Evolutionary conservation across 306 rosid genomes (phyloP).

Genomic region (Trifolium pratense): DNA sequence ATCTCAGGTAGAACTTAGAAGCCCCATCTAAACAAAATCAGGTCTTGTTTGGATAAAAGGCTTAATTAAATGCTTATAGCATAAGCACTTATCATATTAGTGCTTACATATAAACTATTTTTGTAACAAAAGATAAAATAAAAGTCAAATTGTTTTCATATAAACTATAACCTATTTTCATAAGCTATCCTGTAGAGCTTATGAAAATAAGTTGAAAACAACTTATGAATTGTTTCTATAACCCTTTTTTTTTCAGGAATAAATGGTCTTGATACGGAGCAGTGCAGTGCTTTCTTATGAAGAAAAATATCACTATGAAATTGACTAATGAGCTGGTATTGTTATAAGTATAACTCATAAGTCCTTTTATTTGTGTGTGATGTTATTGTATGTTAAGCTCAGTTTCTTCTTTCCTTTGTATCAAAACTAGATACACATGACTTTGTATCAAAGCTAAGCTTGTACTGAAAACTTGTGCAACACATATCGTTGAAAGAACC

Average conservation of each 20-base stretch:
- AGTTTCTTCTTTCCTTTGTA: slow-evolving; percentile 29
- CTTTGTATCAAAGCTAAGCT: slow-evolving; percentile 9
- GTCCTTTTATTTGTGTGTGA: slow-evolving; percentile 22
- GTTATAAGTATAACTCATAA: slow-evolving; percentile 3
- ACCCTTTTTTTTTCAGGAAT: slow-evolving; percentile 49
- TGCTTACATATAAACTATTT: no score
- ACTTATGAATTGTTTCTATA: no score
- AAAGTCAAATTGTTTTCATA: no score
- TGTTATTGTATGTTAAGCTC: slow-evolving; percentile 18
- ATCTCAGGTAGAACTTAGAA: slow-evolving; percentile 54
- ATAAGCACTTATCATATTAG: no score
- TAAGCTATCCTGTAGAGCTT: no score
- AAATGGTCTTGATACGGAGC: slow-evolving; percentile 74
- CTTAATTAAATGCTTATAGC: background rate
- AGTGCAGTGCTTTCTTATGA: slow-evolving; percentile 92
- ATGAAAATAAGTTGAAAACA: no score
- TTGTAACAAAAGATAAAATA: no score
- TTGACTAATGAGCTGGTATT: slow-evolving; percentile 86
- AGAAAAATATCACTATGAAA: slow-evolving; percentile 65
- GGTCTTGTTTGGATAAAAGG: background rate
- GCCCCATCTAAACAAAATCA: slow-evolving; percentile 12
- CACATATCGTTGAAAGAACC: background rate
- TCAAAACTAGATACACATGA: slow-evolving; percentile 5
- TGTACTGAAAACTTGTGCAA: background rate
- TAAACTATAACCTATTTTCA: no score